Evolutionary conservation across 257 asterid genomes (phyloP).

Genomic region (Knoxia roxburghii): DNA sequence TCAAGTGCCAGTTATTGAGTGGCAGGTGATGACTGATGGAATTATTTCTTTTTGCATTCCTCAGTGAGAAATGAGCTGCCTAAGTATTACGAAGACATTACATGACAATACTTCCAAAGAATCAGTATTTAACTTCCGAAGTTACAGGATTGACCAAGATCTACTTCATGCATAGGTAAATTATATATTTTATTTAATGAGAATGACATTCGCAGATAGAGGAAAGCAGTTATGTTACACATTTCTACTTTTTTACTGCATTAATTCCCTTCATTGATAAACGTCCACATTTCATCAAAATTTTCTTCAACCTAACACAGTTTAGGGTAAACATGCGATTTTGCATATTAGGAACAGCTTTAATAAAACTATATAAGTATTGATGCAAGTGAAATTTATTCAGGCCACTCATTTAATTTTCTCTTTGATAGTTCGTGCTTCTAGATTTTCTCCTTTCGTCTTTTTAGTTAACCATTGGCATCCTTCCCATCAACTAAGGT

Average conservation of each 20-base stretch:
- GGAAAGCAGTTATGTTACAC: not conserved
- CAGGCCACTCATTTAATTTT: not conserved
- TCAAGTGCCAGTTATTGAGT: constrained; percentile 1
- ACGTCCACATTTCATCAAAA: not conserved
- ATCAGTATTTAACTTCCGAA: not conserved
- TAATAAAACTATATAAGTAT: not conserved
- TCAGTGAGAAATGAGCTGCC: not conserved
- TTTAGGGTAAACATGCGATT: not conserved
- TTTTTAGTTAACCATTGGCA: not conserved
- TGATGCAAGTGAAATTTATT: not conserved
- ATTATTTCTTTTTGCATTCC: not conserved
- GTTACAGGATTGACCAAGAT: not conserved
- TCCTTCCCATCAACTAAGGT: not conserved
- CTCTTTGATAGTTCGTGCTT: constrained; percentile 1
- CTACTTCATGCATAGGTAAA: not conserved
- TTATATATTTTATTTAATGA: not conserved
- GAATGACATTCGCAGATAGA: not conserved
- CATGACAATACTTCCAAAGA: not conserved
- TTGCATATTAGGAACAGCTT: not conserved
- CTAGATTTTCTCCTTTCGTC: not conserved
- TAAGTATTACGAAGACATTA: not conserved
- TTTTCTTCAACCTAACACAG: no score
- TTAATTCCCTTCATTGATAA: not conserved
- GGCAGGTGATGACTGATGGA: not conserved
- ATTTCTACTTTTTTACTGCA: not conserved